Conservation (phyloP, 768 basidiomycete species). For the Cystoderma amianthinum region DNA sequence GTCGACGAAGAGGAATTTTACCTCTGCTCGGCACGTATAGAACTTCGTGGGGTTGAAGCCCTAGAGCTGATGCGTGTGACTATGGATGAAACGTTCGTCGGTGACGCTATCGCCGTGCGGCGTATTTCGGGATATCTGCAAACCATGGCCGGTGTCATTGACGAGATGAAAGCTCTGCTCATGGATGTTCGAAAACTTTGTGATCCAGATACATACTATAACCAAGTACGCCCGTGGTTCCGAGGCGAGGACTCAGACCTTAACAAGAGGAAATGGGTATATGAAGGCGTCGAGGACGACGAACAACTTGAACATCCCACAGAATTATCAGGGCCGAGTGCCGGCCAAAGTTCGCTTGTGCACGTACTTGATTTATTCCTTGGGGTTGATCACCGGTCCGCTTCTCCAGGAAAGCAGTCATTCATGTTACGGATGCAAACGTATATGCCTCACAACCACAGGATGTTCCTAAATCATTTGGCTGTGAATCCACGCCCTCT, state of each 20-base stretch:
- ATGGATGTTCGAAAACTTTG: slow-evolving; percentile 66
- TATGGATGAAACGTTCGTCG: slow-evolving; percentile 89
- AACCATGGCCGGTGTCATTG: slow-evolving; percentile 57
- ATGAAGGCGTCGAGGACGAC: slow-evolving; percentile 33
- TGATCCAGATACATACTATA: slow-evolving; percentile 72
- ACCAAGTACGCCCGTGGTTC: slow-evolving; percentile 78
- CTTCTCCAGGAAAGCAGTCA: slow-evolving; percentile 22
- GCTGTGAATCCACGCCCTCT: slow-evolving; percentile 53
- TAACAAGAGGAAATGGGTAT: slow-evolving; percentile 40
- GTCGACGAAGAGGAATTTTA: slow-evolving; percentile 89
- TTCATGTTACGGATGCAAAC: slow-evolving; percentile 72
- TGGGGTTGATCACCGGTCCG: slow-evolving; percentile 50
- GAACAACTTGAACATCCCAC: slow-evolving; percentile 32
- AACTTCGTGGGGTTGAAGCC: slow-evolving; percentile 81
- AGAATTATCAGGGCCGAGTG: slow-evolving; percentile 77
- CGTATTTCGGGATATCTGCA: slow-evolving; percentile 65
- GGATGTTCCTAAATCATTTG: slow-evolving; percentile 69
- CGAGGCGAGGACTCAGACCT: slow-evolving; percentile 60
- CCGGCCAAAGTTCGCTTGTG: slow-evolving; percentile 78
- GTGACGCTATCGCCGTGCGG: slow-evolving; percentile 55
- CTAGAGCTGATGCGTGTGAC: slow-evolving; percentile 81
- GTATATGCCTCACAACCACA: slow-evolving; percentile 84
- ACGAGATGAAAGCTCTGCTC: slow-evolving; percentile 60
- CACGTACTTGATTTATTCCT: slow-evolving; percentile 74
- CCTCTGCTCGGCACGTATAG: slow-evolving; percentile 82